phyloP scores from a whole-genome alignment of 768 basidiomycete species.

The Termitomyces heimii region DNA sequence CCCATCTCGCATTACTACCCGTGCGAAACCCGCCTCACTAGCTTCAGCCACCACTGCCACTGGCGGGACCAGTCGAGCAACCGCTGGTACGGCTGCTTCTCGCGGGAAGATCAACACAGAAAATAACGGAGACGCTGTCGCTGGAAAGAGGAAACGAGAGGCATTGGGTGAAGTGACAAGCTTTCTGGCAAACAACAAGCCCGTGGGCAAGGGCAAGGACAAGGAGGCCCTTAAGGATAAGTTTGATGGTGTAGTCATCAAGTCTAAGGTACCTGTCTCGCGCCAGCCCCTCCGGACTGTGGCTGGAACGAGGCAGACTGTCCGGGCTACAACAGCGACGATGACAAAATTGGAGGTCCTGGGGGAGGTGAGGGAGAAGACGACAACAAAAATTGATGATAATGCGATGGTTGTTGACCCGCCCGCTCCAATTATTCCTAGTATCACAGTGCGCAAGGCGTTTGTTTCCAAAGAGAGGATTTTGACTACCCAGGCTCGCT shows the following conservation, averaged over 20 bases:
- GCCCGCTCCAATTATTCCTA: slow-evolving; percentile 31
- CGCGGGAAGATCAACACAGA: slow-evolving; percentile 41
- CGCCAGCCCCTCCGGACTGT: slow-evolving; percentile 57
- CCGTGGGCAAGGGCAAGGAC: slow-evolving; percentile 46
- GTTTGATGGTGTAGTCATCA: slow-evolving; percentile 61
- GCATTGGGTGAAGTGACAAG: slow-evolving; percentile 71
- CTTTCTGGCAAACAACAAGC: slow-evolving; percentile 39
- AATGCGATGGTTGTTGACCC: slow-evolving; percentile 52
- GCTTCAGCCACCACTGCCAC: slow-evolving; percentile 29
- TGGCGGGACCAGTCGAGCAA: slow-evolving; percentile 34
- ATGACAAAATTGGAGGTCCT: slow-evolving; percentile 11
- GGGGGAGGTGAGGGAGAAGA: slow-evolving; percentile 24
- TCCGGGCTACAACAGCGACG: slow-evolving; percentile 19
- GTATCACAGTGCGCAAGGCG: slow-evolving; percentile 34
- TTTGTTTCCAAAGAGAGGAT: slow-evolving; percentile 26
- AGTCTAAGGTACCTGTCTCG: slow-evolving; percentile 35
- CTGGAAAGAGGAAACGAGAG: slow-evolving; percentile 74
- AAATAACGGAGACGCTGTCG: slow-evolving; percentile 40
- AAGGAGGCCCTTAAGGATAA: slow-evolving; percentile 50
- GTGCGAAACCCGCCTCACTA: slow-evolving; percentile 51
- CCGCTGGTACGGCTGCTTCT: slow-evolving; percentile 46
- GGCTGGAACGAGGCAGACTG: slow-evolving; percentile 34
- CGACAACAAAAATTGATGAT: slow-evolving; percentile 29
- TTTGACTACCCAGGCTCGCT: slow-evolving; percentile 14
- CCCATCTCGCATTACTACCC: slow-evolving; percentile 51